Evolutionary conservation across 2,329 filamentous ascomycete genomes (phyloP), one percentile per base, ranked within the genome.

Genomic region (Colletotrichum lini): DNA sequence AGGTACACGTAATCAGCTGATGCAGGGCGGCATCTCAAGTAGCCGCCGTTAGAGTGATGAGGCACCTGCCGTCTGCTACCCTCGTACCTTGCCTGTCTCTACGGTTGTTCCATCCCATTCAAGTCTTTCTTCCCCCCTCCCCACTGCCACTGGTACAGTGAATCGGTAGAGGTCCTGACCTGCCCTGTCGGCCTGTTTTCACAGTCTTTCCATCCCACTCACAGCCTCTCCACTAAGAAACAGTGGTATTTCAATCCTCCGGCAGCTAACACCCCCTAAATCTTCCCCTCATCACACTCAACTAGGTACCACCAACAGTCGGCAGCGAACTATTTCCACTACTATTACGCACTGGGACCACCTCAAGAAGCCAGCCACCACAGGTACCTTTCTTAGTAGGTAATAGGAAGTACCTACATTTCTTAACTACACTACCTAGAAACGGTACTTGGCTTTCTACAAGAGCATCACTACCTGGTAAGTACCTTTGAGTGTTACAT

Each of bases 401-500:
- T 35, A 35, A 35, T 35, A 2, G 2, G 8, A 35, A 35, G 35
- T 42, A 42, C 45, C 30, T 21, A 26, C 45, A 15, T 40, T 15
- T 30, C 40, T 23, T 35, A 52, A 40, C 15, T 9, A 23, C n/a
- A 56, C 12, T 35, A 16, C 13, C 23, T 15, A 10, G 47, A 40
- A 10, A 15, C n/a, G 15, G 47, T 50, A 52, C 59, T n/a, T 50
- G 16, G 42, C 54, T 62, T 66, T 71, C 67, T 70, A 58, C 38
- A 30, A 40, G 30, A 59, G 35, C 68, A 42, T 65, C 54, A 67
- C 72, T 57, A 56, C 62, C 66, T 13, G 58, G 67, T 59, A 64
- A 67, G 67, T 72, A 65, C 60, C 70, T 70, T 66, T 38, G 9
- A 38, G 35, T 38, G 35, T 65, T 53, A 70, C 59, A 59, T 61